Evolutionary conservation across 1,284 basidiomycete genomes (phyloP), one percentile per base, ranked within the genome.

Genomic region (Boletus hoseneyae): DNA sequence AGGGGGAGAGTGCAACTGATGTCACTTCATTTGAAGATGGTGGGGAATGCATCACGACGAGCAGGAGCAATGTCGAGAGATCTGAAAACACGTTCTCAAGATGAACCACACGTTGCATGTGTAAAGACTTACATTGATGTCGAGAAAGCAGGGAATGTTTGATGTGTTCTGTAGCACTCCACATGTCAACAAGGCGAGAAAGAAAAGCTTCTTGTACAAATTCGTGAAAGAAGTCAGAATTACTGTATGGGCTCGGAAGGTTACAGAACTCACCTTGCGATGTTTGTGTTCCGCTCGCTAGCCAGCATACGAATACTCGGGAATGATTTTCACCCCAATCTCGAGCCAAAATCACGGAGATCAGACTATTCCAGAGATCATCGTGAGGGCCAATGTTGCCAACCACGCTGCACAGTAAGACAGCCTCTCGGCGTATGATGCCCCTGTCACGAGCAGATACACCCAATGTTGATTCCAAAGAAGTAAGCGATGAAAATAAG

Each of bases 81-180:
- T 87, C 89, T 88, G 50, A 42, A 51, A 37, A 43, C 46, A 48
- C 46, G 25, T 39, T 18, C 1, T 48, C 21, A 25, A 39, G 23
- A 21, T 33, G n/a, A 21, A 39, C 38, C 6, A 21, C 16, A 15
- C 27, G 35, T 40, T 40, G 42, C 38, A 34, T 19, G 27, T 38
- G 10, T 18, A 16, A 34, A 55, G 13, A 70, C 80, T 51, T 66
- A 88, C 87, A 88, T 52, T 71, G 79, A 66, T 90, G 87, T 15
- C 75, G 73, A 21, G 79, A 79, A 7, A 90, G 66, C n/a, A 87
- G 65, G 1, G 88, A 87, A 62, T 87, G 83, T 50, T 79, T 85
- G 58, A 90, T 73, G 58, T 90, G 84, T 21, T 85, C 82, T 6
- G 80, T 66, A 15, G 78, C 74, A 10, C 82, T 72, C 87, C 88